Evolutionary conservation across 768 basidiomycete species (phyloP).

Genomic region (Tricholoma hemisulphureum): DNA sequence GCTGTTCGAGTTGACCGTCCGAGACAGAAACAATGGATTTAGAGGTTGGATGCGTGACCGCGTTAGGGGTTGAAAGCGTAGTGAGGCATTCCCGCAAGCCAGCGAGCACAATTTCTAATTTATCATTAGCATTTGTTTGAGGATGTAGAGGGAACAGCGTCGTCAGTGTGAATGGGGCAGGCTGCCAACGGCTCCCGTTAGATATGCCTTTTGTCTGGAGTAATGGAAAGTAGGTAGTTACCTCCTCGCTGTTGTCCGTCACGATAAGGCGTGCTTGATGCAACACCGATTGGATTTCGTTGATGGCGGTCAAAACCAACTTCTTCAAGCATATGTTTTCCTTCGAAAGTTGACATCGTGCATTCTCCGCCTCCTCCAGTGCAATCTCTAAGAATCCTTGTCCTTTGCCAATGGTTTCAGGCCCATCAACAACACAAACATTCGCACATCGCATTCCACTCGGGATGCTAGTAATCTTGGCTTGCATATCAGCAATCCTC

Average conservation of each 20-base stretch:
- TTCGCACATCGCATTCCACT: constrained; percentile 59
- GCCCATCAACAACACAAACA: constrained; percentile 43
- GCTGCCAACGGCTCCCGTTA: constrained; percentile 31
- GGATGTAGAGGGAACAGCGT: constrained; percentile 57
- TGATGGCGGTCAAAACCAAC: constrained; percentile 59
- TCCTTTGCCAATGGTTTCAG: constrained; percentile 47
- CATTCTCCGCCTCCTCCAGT: constrained; percentile 70
- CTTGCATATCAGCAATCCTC: constrained; percentile 67
- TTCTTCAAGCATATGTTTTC: constrained; percentile 65
- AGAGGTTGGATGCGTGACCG: constrained; percentile 16
- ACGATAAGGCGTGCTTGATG: constrained; percentile 43
- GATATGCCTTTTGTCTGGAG: background rate
- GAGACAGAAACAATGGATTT: constrained; percentile 19
- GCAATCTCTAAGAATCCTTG: constrained; percentile 62
- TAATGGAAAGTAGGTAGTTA: constrained; percentile 21
- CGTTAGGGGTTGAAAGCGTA: constrained; percentile 26
- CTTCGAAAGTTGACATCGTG: constrained; percentile 56
- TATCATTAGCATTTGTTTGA: constrained; percentile 47
- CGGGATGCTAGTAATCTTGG: constrained; percentile 47
- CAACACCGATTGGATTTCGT: constrained; percentile 59
- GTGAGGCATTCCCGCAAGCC: constrained; percentile 38
- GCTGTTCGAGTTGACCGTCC: constrained; percentile 46
- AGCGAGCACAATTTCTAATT: constrained; percentile 43
- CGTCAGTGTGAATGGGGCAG: constrained; percentile 41
- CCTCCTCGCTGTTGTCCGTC: constrained; percentile 49